Conservation (phyloP, 2,329 filamentous ascomycete species). For the Cladosporium velox region DNA sequence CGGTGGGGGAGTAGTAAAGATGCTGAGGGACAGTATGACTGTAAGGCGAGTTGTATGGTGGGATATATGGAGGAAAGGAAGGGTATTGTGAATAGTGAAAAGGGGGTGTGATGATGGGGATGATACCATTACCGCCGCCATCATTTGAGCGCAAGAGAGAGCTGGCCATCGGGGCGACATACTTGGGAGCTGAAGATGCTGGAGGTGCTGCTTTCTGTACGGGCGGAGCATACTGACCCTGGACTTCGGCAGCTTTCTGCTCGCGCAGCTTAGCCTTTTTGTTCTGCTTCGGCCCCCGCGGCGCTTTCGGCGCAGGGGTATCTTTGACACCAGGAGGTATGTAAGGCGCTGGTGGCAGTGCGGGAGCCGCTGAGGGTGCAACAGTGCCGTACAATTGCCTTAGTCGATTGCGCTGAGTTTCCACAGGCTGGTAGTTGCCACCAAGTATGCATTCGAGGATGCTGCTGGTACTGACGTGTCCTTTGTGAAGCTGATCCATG, state of each 20-base stretch:
- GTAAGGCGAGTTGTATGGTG: not conserved
- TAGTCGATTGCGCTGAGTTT: constrained; percentile 10
- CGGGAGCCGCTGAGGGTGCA: constrained; percentile 3
- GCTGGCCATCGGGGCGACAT: constrained; percentile 8
- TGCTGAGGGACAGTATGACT: not conserved
- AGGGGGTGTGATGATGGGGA: not conserved
- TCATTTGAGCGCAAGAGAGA: not conserved
- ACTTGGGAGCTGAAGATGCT: constrained; percentile 12
- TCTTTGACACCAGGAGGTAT: constrained; percentile 12
- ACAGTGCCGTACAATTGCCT: not conserved
- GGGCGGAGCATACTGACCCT: constrained; percentile 11
- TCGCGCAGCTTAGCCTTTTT: constrained; percentile 13
- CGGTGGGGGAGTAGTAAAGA: not conserved
- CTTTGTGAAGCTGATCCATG: constrained; percentile 44
- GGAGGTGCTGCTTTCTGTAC: constrained; percentile 3
- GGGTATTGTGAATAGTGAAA: not conserved
- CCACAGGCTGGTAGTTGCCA: constrained; percentile 66
- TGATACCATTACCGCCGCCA: not conserved
- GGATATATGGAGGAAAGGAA: not conserved
- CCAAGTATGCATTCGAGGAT: constrained; percentile 72
- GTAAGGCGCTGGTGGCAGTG: constrained; percentile 7
- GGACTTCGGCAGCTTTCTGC: not conserved
- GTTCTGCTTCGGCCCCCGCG: not conserved
- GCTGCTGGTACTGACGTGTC: constrained; percentile 46
- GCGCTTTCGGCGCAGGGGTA: not conserved